phyloP scores from a whole-genome alignment of 257 asterid species.

The Buddleja alternifolia region DNA sequence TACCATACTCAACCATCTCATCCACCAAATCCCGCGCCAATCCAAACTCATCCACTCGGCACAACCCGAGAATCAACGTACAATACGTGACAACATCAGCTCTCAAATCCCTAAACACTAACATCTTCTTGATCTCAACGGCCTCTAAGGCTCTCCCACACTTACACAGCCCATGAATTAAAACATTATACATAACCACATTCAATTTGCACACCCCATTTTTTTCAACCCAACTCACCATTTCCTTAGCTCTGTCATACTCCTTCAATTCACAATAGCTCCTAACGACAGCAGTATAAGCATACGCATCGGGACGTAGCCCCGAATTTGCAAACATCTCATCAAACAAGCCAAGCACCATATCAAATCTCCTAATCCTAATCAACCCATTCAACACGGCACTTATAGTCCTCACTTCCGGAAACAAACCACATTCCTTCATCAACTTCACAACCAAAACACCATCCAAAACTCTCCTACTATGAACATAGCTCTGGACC shows the following conservation, averaged over 20 bases:
- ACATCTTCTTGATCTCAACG: constrained; percentile 57
- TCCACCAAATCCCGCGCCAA: constrained; percentile 57
- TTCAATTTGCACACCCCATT: constrained; percentile 50
- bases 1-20: constrained; percentile 71
- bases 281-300: constrained; percentile 62
- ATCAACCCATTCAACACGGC: constrained; percentile 68
- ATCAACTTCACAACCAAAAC: constrained; percentile 58
- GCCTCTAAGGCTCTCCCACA: constrained; percentile 70
- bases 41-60: constrained; percentile 56
- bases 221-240: constrained; percentile 54
- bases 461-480: constrained; percentile 61
- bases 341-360: constrained; percentile 68
- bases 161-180: constrained; percentile 89
- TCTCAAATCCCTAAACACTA: constrained; percentile 51
- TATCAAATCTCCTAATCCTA: constrained; percentile 57
- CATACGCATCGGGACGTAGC: constrained; percentile 59
- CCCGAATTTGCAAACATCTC: constrained; percentile 44
- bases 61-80: constrained; percentile 64
- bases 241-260: constrained; percentile 64
- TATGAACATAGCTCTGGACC: constrained; percentile 68
- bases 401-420: constrained; percentile 84
- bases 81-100: constrained; percentile 81
- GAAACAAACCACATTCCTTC: constrained; percentile 65
- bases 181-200: constrained; percentile 70
- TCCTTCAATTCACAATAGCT: constrained; percentile 79